Evolutionary conservation across 306 rosid genomes (phyloP), one percentile per base, ranked within the genome.

Genomic region (Cicer chorassanicum): DNA sequence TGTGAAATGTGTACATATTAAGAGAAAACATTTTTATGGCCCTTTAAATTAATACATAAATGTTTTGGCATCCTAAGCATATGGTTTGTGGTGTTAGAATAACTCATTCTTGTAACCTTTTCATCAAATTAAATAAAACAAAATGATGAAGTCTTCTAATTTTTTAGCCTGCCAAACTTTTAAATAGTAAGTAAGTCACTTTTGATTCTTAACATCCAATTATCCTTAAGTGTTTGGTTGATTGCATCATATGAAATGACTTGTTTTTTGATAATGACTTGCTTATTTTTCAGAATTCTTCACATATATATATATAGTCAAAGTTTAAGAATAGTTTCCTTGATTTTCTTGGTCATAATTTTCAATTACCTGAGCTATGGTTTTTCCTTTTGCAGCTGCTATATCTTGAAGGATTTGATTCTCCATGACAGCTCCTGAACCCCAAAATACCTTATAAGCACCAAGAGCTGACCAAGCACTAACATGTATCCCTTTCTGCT

Each of bases 401-500:
- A 85, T 85, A 40, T 85, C 89, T 54, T 82, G 66, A 21, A 85
- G 82, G 56, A 82, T 64, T 62, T 79, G 81, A 69, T 73, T 85
- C 65, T 85, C 86, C 84, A 85, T 77, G 16, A 85, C 86, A 15
- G 86, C 86, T 21, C 82, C 82, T 29, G 89, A 79, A 34, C 89
- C 89, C 89, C 89, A 85, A 68, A 43, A 16, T 29, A 72, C 65
- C 29, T 73, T 80, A 56, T 85, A 79, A 41, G 89, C 86, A 48
- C 89, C 86, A 10, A 85, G 86, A 5, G 89, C 34, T 61, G 89
- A 82, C 89, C 89, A 85, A 49, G 89, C 89, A 82, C 89, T 79
- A 7, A 85, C 84, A 76, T 82, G 88, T 72, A 85, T 82, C 10
- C 78, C 86, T 63, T 61, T 85, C 75, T 82, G 56, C 38, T 72